phyloP scores from a whole-genome alignment of 768 basidiomycete genomes.

The Pulveroboletus sp. region DNA sequence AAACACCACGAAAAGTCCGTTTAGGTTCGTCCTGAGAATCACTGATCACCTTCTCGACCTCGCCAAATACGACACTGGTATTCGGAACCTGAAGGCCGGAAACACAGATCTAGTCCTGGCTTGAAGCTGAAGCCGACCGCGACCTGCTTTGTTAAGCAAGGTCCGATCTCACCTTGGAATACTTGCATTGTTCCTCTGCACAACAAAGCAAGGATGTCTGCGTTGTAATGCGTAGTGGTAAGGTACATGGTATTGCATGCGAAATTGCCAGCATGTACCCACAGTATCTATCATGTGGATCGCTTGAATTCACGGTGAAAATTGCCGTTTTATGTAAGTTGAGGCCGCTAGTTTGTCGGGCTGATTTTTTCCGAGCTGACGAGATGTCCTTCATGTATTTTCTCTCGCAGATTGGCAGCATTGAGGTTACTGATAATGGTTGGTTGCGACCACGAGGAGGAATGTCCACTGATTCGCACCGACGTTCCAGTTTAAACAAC shows the following conservation, averaged over 20 bases:
- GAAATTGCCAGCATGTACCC: too few relatives aligned
- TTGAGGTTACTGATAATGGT: too few relatives aligned
- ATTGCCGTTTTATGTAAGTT: too few relatives aligned
- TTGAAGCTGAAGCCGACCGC: background rate
- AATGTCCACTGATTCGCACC: too few relatives aligned
- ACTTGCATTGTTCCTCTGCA: conserved; percentile 9
- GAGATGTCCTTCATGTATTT: too few relatives aligned
- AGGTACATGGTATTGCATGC: background rate
- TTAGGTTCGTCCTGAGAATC: background rate
- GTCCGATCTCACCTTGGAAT: conserved; percentile 5
- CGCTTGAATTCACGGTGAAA: too few relatives aligned
- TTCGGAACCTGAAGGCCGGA: background rate
- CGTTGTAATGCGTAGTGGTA: background rate
- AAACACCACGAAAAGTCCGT: too few relatives aligned
- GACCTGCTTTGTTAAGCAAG: conserved; percentile 19
- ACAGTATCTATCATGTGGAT: too few relatives aligned
- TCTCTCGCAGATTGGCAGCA: too few relatives aligned
- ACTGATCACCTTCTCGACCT: background rate
- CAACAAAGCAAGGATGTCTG: conserved; percentile 3
- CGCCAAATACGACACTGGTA: background rate
- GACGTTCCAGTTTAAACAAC: background rate
- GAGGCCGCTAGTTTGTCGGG: too few relatives aligned
- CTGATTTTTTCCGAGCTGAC: too few relatives aligned
- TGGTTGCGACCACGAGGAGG: too few relatives aligned
- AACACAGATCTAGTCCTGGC: background rate